Conservation (phyloP, 2,329 filamentous ascomycete genomes). For the Coniochaeta sp. region DNA sequence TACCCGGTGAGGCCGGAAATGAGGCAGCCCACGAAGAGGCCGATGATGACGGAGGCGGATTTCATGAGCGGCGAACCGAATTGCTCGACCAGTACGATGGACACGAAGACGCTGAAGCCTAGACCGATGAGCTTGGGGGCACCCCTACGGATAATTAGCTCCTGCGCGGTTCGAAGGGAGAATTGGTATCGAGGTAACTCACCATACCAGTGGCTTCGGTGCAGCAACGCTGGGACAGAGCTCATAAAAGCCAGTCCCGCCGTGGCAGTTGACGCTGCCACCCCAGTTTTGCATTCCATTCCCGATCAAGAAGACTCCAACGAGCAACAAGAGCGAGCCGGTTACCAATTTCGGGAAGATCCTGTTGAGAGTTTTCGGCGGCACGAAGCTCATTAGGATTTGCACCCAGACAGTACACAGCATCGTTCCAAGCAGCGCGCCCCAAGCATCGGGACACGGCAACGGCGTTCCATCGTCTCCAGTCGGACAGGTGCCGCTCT, state of each 20-base stretch:
- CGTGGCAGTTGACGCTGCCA: conserved; percentile 51
- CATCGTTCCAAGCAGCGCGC: conserved; percentile 52
- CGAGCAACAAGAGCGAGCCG: conserved; percentile 59
- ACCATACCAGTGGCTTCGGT: conserved; percentile 50
- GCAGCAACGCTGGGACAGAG: conserved; percentile 53
- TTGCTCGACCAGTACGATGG: conserved; percentile 62
- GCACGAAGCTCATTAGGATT: conserved; percentile 58
- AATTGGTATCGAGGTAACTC: background rate
- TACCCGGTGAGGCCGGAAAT: conserved; percentile 61
- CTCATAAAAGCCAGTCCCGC: conserved; percentile 38
- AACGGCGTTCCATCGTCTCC: conserved; percentile 48
- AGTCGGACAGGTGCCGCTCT: conserved; percentile 53
- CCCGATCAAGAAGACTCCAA: conserved; percentile 56
- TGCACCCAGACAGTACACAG: conserved; percentile 46
- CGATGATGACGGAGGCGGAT: conserved; percentile 57
- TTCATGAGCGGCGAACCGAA: conserved; percentile 67
- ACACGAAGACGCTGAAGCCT: conserved; percentile 60
- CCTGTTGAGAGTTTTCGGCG: conserved; percentile 49
- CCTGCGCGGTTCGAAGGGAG: background rate
- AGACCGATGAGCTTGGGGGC: conserved; percentile 59
- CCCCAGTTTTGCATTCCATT: conserved; percentile 63
- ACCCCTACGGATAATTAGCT: conserved; percentile 24
- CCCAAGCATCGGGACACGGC: conserved; percentile 60
- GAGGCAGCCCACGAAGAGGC: conserved; percentile 59
- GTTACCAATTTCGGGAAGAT: conserved; percentile 65